These are phyloP conservation scores for Syzygium malaccense DNA, from an alignment of 441 rosid species.

Conservation along the genomic window DNA sequence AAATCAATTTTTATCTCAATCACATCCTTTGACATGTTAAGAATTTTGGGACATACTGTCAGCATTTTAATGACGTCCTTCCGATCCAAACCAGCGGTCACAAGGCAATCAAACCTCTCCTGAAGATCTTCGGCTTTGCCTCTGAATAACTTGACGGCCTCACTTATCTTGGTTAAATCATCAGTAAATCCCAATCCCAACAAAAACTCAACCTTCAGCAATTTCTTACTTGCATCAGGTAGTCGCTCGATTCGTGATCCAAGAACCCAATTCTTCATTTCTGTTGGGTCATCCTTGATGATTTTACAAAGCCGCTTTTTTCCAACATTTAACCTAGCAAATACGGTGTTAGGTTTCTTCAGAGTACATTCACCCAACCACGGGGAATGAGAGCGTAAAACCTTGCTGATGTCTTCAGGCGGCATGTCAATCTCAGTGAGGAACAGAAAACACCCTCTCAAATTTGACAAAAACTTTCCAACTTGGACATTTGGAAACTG, in stretches of 20 bases:
- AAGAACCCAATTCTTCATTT: constrained; percentile 46
- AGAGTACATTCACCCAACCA: constrained; percentile 41
- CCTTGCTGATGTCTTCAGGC: constrained; percentile 31
- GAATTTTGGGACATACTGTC: constrained; percentile 44
- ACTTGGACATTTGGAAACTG: constrained; percentile 30
- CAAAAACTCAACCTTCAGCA: constrained; percentile 54
- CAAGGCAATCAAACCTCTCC: constrained; percentile 57
- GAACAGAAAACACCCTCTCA: constrained; percentile 45
- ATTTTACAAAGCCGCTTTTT: constrained; percentile 45
- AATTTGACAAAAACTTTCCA: constrained; percentile 39
- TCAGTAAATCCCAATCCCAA: constrained; percentile 46
- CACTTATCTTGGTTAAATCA: constrained; percentile 28
- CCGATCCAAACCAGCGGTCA: constrained; percentile 46
- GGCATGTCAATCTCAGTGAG: constrained; percentile 63
- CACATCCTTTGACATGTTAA: constrained; percentile 34
- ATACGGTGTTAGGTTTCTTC: constrained; percentile 50
- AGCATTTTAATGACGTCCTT: constrained; percentile 50
- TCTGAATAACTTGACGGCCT: constrained; percentile 38
- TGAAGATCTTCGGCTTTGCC: constrained; percentile 59
- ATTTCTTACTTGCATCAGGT: constrained; percentile 24
- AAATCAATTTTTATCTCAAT: constrained; percentile 47
- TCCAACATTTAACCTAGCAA: constrained; percentile 44
- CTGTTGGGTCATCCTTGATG: constrained; percentile 59
- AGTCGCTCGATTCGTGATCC: constrained; percentile 33
- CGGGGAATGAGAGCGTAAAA: constrained; percentile 30